Evolutionary conservation across 306 rosid genomes (phyloP), one percentile per base, ranked within the genome.

Genomic region (Inga laurina): DNA sequence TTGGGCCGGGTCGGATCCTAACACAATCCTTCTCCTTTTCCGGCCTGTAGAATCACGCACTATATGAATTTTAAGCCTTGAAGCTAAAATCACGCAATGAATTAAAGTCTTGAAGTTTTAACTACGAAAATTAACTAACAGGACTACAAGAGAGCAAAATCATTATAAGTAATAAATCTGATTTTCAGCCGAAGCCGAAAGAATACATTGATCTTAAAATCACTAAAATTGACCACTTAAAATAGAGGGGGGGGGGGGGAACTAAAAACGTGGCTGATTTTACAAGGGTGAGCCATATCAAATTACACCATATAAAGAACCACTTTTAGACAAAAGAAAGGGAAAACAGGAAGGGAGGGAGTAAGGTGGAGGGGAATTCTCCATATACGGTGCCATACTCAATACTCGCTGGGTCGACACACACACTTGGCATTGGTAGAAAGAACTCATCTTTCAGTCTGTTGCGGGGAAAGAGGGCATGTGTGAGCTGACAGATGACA

Each of bases 401-500:
- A 39, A 16, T 48, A 7, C 57, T 18, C 61, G 22, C 24, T 45
- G 51, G 24, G 46, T 10, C 75, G 22, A 52, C 46, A 75, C 30
- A 37, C 18, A 11, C 11, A 54, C 56, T 72, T 22, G 32, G 54
- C 37, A 11, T 75, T 19, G 24, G 30, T 12, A 35, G 48, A 54
- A 75, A 37, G 35, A 75, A 54, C 67, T 75, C 49, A 21, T 43
- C 37, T 57, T 75, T 76, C 79, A 57, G 51, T 21, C 27, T 56
- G 71, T 57, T 24, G 71, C 57, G 66, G 22, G 19, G 30, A 76
- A 10, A 61, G 19, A 37, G 46, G 52, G 22, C 39, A n/a, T 11
- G 54, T 39, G 79, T 35, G 14, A 70, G 12, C 4, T 8, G 11
- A 49, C 6, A 4, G 56, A 48, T 16, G 14, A 37, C 19, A 57